Percentiles rank a stretch among this genome's conserved stretches.
Evolutionary conservation across 1,139 yeast genomes (phyloP).

Genomic region (Eremothecium cymbalariae): DNA sequence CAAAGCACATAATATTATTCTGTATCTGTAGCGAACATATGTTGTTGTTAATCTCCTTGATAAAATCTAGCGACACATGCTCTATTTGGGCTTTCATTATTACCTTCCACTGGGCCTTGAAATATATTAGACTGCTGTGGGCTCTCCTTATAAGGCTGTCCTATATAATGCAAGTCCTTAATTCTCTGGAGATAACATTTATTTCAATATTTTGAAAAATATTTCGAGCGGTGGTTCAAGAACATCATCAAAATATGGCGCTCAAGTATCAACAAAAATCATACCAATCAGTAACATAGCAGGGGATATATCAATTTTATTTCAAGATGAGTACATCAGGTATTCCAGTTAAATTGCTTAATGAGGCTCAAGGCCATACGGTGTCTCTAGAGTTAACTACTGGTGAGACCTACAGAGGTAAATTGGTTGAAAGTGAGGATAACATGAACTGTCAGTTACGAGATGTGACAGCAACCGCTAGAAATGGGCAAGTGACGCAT

Average conservation of each 20-base stretch:
- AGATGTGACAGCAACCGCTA: constrained; percentile 73
- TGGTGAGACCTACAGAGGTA: constrained; percentile 85
- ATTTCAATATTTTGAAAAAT: too few species aligned
- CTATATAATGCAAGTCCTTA: too few species aligned
- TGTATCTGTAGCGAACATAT: constrained; percentile 24
- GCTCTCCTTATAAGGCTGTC: too few species aligned
- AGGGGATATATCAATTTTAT: too few species aligned
- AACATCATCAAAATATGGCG: too few species aligned
- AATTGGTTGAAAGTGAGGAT: constrained; percentile 68
- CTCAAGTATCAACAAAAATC: too few species aligned
- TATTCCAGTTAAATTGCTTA: constrained; percentile 77
- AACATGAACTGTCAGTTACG: constrained; percentile 86
- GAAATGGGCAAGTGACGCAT: constrained; percentile 67
- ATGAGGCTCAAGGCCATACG: constrained; percentile 84
- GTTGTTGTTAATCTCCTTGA: constrained; percentile 21
- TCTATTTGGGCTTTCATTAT: constrained; percentile 28
- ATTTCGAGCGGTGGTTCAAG: too few species aligned
- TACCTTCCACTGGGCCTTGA: too few species aligned
- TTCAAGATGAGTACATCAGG: constrained; percentile 37
- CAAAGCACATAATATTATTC: constrained; percentile 23
- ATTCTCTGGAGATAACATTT: too few species aligned
- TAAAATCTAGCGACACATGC: constrained; percentile 28
- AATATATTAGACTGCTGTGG: too few species aligned
- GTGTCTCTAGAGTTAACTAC: constrained; percentile 76
- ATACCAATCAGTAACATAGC: too few species aligned